Base-by-base conservation (phyloP, 2,329 filamentous ascomycete genomes). In the Grosmannia huntii region DNA sequence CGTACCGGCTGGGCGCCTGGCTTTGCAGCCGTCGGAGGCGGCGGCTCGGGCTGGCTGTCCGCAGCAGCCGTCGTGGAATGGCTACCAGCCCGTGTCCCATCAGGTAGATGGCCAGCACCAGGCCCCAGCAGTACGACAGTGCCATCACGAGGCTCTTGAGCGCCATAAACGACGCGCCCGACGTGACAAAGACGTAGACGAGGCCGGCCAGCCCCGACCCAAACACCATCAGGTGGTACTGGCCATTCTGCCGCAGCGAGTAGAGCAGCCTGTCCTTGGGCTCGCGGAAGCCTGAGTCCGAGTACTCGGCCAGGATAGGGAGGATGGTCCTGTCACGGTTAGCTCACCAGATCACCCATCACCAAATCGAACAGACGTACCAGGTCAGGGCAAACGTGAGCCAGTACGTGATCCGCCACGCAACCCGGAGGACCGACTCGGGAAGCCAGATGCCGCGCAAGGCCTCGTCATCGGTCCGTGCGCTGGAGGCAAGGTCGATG, bases 71-170 rank as follows among this genome's bases (percentile, higher is more conserved):
- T 63, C 92, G 80, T 0, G 94, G 94, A 59, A 99, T 87, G 1
- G 91, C 87, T 36, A 99, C 94, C 28, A 99, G 77, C 9, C 94
- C 94, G 70, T 99, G 94, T 7, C 94, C 94, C 92, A 99, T 97
- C 48, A 99, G 78, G 67, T 96, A 97, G 62, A 99, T 96, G 52
- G 91, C 94, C 56, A 97, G 78, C 5, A 92, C 78, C 65, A 99
- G 74, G 65, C 91, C 90, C 87, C 91, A 97, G 60, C 90, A 89
- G 71, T 99, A 99, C 44, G 92, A 89, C 60, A 97, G 76, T 16
- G 94, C 92, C 89, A 99, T 96, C 62, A 95, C 79, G 48, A 95
- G 76, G 41, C 82, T 85, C 73, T 95, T 96, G 64, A 97, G 78
- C 0, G 85, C 86, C 2, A 76, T 77, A 60, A 86, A 80, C 28